Conservation (phyloP, 306 rosid species). For the Lotus japonicus region DNA sequence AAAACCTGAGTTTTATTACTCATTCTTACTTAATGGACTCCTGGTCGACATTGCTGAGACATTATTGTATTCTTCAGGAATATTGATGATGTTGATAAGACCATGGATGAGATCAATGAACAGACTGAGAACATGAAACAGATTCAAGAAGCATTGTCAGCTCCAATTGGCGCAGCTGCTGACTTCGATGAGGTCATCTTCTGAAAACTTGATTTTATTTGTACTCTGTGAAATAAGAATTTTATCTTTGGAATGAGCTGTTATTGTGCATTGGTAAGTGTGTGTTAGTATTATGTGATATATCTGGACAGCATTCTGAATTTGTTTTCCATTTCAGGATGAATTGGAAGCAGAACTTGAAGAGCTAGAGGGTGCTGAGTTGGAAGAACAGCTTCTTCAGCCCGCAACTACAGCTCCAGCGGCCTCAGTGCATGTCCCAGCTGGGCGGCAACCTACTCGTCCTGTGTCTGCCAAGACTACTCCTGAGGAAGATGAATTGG, state of each 20-base stretch:
- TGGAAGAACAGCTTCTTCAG: constrained; percentile 96
- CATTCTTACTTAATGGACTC: not conserved
- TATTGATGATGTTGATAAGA: constrained; percentile 90
- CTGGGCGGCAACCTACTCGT: constrained; percentile 61
- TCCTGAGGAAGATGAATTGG: constrained; percentile 90
- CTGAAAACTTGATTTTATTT: not conserved
- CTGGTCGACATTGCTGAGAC: not conserved
- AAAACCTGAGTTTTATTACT: not conserved
- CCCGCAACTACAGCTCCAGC: constrained; percentile 88
- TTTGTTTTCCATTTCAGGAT: constrained; percentile 48
- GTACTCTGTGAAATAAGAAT: no score
- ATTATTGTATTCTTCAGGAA: constrained; percentile 43
- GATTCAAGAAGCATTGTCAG: constrained; percentile 87
- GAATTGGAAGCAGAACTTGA: constrained; percentile 98
- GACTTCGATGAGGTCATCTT: constrained; percentile 84
- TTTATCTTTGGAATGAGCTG: not conserved
- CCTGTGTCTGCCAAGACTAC: constrained; percentile 63
- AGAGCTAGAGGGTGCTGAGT: constrained; percentile 95
- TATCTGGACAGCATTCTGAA: constrained; percentile 10
- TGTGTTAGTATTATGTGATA: not conserved
- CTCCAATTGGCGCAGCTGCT: constrained; percentile 78
- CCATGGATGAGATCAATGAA: constrained; percentile 96
- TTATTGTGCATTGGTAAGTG: not conserved
- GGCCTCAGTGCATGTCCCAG: constrained; percentile 71
- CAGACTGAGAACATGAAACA: constrained; percentile 98